These are phyloP conservation scores for Podospora conica DNA, from an alignment of 495 filamentous ascomycete genomes.

Conservation along the genomic window DNA sequence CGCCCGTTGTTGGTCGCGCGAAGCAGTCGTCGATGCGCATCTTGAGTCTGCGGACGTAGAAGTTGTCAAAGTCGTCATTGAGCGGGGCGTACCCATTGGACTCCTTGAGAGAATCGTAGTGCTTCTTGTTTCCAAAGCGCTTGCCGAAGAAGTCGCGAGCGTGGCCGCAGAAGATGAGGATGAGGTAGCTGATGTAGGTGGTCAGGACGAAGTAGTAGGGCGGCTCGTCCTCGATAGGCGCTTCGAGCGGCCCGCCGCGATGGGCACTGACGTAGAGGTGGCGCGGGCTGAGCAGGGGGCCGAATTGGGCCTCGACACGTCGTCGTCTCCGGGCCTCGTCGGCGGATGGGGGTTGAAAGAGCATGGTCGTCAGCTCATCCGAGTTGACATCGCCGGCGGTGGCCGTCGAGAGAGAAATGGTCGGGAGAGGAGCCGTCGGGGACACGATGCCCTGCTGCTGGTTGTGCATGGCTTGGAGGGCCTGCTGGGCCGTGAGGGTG, in stretches of 20 bases:
- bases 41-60: conserved; percentile 90
- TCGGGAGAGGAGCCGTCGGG: conserved; percentile 72
- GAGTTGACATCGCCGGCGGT: conserved; percentile 65
- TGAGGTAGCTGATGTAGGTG: conserved; percentile 94
- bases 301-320: conserved; percentile 85
- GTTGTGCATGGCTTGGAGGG: conserved; percentile 55
- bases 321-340: conserved; percentile 70
- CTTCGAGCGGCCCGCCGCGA: conserved; percentile 66
- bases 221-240: conserved; percentile 89
- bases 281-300: conserved; percentile 67
- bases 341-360: conserved; percentile 88
- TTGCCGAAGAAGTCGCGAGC: conserved; percentile 97
- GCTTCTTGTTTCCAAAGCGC: conserved; percentile 70
- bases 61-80: conserved; percentile 98
- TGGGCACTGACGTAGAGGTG: conserved; percentile 81
- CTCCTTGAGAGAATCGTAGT: conserved; percentile 76
- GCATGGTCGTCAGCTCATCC: conserved; percentile 67
- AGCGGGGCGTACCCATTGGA: conserved; percentile 90
- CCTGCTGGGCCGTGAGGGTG: conserved; percentile 45
- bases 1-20: conserved; percentile 81
- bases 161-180: conserved; percentile 92
- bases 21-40: conserved; percentile 96
- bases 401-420: conserved; percentile 87
- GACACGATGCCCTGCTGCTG: conserved; percentile 52
- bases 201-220: conserved; percentile 95